Conservation (phyloP, 768 basidiomycete species). For the Dendrothele bispora region DNA sequence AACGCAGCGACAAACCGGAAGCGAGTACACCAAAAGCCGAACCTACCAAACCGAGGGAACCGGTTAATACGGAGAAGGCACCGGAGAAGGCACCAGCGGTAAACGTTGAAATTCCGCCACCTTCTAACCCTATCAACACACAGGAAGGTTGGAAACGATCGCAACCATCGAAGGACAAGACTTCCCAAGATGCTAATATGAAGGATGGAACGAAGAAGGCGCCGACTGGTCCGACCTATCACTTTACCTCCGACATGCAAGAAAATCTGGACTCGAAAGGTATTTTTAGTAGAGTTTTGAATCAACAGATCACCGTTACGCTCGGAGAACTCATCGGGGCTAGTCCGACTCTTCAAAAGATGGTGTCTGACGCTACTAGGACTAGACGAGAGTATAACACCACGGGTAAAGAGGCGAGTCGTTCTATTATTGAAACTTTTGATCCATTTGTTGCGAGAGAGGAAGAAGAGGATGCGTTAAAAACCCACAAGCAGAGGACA, state of each 20-base stretch:
- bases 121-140: slow-evolving; percentile 5
- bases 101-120: slow-evolving; percentile 1
- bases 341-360: neutral
- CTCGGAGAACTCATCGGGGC: neutral
- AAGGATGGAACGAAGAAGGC: neutral
- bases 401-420: no score
- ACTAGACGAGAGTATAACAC: neutral
- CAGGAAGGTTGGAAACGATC: slow-evolving; percentile 8
- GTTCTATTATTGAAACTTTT: no score
- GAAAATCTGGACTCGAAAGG: neutral
- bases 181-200: neutral
- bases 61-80: no score
- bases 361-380: neutral
- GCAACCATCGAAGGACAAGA: no score
- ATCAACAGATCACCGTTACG: neutral
- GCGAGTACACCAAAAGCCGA: no score
- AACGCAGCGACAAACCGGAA: no score
- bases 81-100: no score
- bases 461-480: no score
- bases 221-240: neutral
- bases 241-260: slow-evolving; percentile 4
- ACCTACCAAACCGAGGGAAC: neutral
- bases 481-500: no score
- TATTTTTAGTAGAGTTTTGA: neutral
- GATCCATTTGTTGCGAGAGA: no score